Base-by-base conservation (phyloP, 2,329 filamentous ascomycete species). In the Ciborinia camelliae region DNA sequence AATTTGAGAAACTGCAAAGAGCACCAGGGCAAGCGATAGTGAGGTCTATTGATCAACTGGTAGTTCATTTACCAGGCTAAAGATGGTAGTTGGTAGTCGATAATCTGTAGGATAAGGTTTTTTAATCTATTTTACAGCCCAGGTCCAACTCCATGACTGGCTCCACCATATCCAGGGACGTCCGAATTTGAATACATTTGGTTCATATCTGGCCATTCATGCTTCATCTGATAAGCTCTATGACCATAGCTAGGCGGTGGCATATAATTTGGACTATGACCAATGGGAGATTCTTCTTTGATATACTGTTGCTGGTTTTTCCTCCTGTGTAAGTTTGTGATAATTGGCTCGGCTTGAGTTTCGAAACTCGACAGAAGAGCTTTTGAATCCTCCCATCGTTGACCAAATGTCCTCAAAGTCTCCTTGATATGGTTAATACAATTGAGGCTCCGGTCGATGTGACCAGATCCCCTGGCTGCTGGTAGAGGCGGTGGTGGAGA, bases 321-420 rank as follows among this genome's bases (percentile, higher is more conserved):
- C 68, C 76, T 53, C 80, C 77, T 37, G 74, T 76, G 4, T 80
- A 86, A 15, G 80, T 79, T 57, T 74, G 63, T 58, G 20, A 72
- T 61, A 3, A 73, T 50, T 26, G 69, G 60, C 37, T 72, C 71
- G 18, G 70, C 66, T 59, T 72, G 72, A 32, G 65, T 73, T 67
- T 86, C 81, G 69, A 87, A 87, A 47, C 77, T 82, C 47, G 79
- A 76, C 66, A 80, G 78, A n/a, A 88, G 77, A 65, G 80, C 79
- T 41, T 80, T 76, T 2, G 84, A 82, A 66, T 86, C 80, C 4
- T 81, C 81, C 86, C 86, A 89, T 2, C 84, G 78, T 67, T 84
- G 79, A 41, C 85, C 84, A 65, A 84, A 87, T n/a, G 78, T 80
- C 18, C 77, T 79, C 23, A 89, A 75, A 0, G 82, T 85, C 66